Conservation (phyloP, 495 filamentous ascomycete species). For the Penicillium macrosclerotiorum region DNA sequence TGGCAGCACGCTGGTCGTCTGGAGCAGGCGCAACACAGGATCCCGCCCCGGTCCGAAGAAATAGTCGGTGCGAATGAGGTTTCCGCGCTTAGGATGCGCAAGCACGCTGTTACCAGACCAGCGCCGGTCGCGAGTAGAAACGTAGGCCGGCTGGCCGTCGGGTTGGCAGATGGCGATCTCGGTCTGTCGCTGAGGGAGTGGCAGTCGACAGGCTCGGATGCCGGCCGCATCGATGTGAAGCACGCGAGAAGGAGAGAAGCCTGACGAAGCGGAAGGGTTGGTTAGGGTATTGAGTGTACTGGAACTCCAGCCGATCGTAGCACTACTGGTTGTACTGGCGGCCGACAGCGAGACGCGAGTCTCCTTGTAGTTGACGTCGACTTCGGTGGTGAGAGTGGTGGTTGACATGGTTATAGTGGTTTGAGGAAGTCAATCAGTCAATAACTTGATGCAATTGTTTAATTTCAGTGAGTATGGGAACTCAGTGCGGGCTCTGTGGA, state of each 20-base stretch:
- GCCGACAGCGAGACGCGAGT: constrained; percentile 9
- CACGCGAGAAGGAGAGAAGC: constrained; percentile 17
- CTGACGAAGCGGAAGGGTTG: constrained; percentile 1
- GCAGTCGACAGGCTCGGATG: constrained; percentile 41
- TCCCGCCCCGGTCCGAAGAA: constrained; percentile 46
- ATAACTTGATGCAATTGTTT: not conserved
- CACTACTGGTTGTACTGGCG: too few relatives aligned
- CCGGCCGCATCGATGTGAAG: constrained; percentile 48
- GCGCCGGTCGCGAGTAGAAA: constrained; percentile 39
- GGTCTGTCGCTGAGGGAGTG: constrained; percentile 36
- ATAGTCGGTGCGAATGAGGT: constrained; percentile 45
- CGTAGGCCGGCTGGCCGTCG: constrained; percentile 35
- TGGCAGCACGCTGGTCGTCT: constrained; percentile 2
- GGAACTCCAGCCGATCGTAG: too few relatives aligned
- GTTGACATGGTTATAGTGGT: constrained; percentile 1
- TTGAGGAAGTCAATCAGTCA: not conserved
- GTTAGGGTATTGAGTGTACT: constrained; percentile 9
- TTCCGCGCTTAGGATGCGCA: constrained; percentile 19
- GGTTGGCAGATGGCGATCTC: constrained; percentile 44
- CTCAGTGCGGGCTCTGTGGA: too few relatives aligned
- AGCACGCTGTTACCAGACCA: constrained; percentile 42
- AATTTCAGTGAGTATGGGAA: too few relatives aligned
- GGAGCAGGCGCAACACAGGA: constrained; percentile 26
- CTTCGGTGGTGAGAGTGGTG: constrained; percentile 5
- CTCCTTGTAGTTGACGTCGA: constrained; percentile 8